A percentile compares a stretch with the other conserved stretches of the same genome.
These are phyloP conservation scores for Articulospora tetracladia DNA, from an alignment of 495 filamentous ascomycete genomes.

Conservation along the genomic window DNA sequence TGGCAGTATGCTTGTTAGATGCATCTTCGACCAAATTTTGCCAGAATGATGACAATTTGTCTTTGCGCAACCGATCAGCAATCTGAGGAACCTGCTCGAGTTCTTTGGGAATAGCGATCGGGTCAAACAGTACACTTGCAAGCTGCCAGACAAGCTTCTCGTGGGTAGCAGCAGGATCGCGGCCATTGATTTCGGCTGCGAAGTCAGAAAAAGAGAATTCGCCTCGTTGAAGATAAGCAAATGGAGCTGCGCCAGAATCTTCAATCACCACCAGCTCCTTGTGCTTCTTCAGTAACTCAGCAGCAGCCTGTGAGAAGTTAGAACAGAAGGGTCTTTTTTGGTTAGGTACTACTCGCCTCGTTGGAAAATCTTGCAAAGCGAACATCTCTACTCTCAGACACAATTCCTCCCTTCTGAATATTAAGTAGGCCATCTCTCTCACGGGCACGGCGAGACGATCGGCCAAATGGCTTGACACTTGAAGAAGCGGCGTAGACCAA, in stretches of 20 bases:
- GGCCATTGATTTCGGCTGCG: slow-evolving; percentile 23
- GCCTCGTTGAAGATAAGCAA: slow-evolving; percentile 29
- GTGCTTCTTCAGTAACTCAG: slow-evolving; percentile 36
- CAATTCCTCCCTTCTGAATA: slow-evolving; percentile 32
- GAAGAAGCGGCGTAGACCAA: slow-evolving; percentile 54
- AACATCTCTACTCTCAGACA: slow-evolving; percentile 43
- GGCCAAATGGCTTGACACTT: slow-evolving; percentile 23
- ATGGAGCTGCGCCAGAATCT: slow-evolving; percentile 38
- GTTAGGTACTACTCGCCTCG: slow-evolving; percentile 38
- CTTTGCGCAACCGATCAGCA: slow-evolving; percentile 38
- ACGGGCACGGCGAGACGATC: slow-evolving; percentile 30
- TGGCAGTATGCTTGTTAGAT: slow-evolving; percentile 46
- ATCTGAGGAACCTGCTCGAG: slow-evolving; percentile 39
- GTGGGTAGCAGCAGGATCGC: slow-evolving; percentile 31
- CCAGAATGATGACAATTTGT: slow-evolving; percentile 58
- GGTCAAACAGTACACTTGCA: slow-evolving; percentile 83
- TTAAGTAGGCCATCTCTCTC: slow-evolving; percentile 32
- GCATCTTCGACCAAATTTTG: slow-evolving; percentile 54
- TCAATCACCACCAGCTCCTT: slow-evolving; percentile 34
- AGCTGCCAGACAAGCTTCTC: slow-evolving; percentile 71
- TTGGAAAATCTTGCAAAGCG: slow-evolving; percentile 48
- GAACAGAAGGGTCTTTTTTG: too few species aligned
- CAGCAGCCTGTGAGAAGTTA: slow-evolving; percentile 22
- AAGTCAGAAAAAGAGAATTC: slow-evolving; percentile 37
- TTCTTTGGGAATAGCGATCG: slow-evolving; percentile 46